Conservation (phyloP, 345 rosid genomes). For the Eucalyptus cladocalyx region DNA sequence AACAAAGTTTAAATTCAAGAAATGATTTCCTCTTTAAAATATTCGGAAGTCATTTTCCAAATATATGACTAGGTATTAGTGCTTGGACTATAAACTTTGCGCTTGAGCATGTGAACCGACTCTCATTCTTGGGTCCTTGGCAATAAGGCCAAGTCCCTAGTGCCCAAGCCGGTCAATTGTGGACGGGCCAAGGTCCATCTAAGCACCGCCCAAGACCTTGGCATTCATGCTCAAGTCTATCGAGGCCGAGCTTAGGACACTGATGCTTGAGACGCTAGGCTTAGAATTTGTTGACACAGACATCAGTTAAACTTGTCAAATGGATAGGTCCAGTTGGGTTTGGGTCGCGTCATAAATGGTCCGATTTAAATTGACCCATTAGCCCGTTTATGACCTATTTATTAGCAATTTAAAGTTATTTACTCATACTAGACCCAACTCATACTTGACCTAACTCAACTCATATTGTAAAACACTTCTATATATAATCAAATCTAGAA, state of each 20-base stretch:
- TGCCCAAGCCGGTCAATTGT: rapidly evolving
- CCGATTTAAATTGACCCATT: too few relatives aligned
- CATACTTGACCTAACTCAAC: too few relatives aligned
- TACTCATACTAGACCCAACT: too few relatives aligned
- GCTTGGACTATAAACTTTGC: neutral
- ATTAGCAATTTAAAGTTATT: too few relatives aligned
- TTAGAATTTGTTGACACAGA: rapidly evolving
- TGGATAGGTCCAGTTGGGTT: rapidly evolving
- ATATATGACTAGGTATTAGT: neutral
- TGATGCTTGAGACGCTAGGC: rapidly evolving
- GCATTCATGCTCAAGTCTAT: neutral
- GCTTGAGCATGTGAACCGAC: neutral
- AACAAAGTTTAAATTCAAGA: too few relatives aligned
- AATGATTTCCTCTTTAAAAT: neutral
- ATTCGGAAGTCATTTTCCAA: rapidly evolving
- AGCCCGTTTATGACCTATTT: too few relatives aligned
- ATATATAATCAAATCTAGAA: too few relatives aligned
- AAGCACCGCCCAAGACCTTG: neutral
- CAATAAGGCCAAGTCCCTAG: neutral
- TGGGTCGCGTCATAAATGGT: too few relatives aligned
- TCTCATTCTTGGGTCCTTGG: neutral
- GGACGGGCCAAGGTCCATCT: neutral
- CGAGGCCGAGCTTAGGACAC: rapidly evolving
- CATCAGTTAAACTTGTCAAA: too few relatives aligned
- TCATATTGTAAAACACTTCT: too few relatives aligned